These are phyloP conservation scores for Nakaseomyces sp. DNA, from an alignment of 1,139 yeast species.

Conservation along the genomic window DNA sequence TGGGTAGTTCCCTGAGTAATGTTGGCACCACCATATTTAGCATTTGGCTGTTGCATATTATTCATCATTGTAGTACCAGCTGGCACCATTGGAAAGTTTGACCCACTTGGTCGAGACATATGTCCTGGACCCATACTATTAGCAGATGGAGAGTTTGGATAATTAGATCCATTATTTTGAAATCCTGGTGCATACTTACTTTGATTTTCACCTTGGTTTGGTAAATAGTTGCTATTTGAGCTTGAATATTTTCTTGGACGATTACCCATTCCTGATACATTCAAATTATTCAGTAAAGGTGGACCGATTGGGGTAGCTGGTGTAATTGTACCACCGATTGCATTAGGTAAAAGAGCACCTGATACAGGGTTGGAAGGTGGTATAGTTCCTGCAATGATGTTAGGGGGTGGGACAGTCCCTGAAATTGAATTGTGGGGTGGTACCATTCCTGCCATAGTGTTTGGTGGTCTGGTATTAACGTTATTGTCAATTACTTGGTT, in stretches of 20 bases:
- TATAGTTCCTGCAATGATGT: slow-evolving; percentile 2
- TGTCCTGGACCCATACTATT: not conserved
- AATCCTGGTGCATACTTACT: slow-evolving; percentile 33
- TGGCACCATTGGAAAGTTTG: not conserved
- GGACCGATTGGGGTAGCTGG: not conserved
- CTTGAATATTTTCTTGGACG: slow-evolving; percentile 13
- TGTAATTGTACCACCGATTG: not conserved
- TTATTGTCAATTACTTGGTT: not conserved
- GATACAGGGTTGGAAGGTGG: slow-evolving; percentile 3
- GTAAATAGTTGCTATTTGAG: slow-evolving; percentile 29
- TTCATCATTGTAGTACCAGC: slow-evolving; percentile 6
- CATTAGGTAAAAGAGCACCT: not conserved
- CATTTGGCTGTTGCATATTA: not conserved
- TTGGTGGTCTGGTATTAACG: not conserved
- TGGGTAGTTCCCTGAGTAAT: not conserved
- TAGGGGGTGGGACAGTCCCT: not conserved
- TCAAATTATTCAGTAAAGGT: not conserved
- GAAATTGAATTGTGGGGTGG: not conserved
- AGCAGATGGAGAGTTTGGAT: slow-evolving; percentile 6
- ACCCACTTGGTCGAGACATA: slow-evolving; percentile 1
- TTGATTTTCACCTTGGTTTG: slow-evolving; percentile 25
- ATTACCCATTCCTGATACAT: not conserved
- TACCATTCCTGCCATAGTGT: not conserved
- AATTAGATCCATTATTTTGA: not conserved
- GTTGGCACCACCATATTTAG: not conserved